phyloP scores from a whole-genome alignment of 2,329 filamentous ascomycete genomes.

The Dothistroma septosporum region DNA sequence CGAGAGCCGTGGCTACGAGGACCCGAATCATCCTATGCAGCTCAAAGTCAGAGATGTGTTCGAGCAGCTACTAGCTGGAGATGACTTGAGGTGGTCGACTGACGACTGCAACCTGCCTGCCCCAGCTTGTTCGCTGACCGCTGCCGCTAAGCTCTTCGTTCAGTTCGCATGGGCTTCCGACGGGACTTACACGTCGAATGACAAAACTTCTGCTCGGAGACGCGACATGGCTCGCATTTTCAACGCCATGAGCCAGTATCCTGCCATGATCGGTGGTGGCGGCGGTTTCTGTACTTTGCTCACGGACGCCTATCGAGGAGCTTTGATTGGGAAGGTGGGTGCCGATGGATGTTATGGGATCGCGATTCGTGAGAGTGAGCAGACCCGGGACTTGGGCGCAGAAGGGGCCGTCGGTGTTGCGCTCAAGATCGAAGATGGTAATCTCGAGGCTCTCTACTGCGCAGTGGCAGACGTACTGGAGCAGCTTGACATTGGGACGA shows the following conservation, averaged over 20 bases:
- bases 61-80: slow-evolving; percentile 15
- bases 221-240: slow-evolving; percentile 37
- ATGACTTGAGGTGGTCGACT: slow-evolving; percentile 40
- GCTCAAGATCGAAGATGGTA: slow-evolving; percentile 50
- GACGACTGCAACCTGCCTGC: slow-evolving; percentile 50
- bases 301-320: slow-evolving; percentile 40
- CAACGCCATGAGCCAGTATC: slow-evolving; percentile 42
- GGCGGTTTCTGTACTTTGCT: slow-evolving; percentile 47
- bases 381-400: slow-evolving; percentile 35
- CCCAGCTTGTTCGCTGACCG: slow-evolving; percentile 40
- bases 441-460: slow-evolving; percentile 42
- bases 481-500: slow-evolving; percentile 40
- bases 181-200: background rate
- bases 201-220: background rate
- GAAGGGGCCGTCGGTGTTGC: slow-evolving; percentile 42
- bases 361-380: slow-evolving; percentile 39
- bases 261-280: slow-evolving; percentile 44
- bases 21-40: slow-evolving; percentile 27
- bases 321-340: slow-evolving; percentile 47
- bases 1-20: background rate
- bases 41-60: slow-evolving; percentile 37
- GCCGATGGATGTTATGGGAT: slow-evolving; percentile 50
- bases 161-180: slow-evolving; percentile 36
- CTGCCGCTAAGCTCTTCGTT: slow-evolving; percentile 38
- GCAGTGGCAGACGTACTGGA: slow-evolving; percentile 44